These are phyloP conservation scores for Chrysosporium queenslandicum DNA, from an alignment of 2,329 filamentous ascomycete genomes.

Conservation along the genomic window DNA sequence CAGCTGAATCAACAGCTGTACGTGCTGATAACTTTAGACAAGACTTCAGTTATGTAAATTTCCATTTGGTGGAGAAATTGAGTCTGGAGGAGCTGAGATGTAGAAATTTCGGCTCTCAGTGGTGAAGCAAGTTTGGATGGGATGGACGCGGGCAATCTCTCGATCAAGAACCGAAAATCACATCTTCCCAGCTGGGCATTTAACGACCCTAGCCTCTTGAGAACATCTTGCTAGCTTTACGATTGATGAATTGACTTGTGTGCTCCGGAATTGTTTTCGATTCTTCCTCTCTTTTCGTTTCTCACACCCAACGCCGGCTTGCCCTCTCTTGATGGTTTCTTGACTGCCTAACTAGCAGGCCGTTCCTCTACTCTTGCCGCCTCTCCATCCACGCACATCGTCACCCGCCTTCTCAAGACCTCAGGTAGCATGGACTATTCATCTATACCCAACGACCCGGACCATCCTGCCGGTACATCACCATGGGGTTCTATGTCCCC, in stretches of 20 bases:
- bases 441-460: constrained; percentile 46
- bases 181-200: background rate
- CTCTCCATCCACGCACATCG: background rate
- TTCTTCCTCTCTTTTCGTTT: background rate
- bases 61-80: background rate
- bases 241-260: background rate
- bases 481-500: constrained; percentile 56
- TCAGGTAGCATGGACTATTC: constrained; percentile 54
- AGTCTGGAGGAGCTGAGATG: background rate
- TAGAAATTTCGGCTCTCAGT: background rate
- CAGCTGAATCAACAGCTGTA: too few species aligned
- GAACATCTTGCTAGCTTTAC: background rate
- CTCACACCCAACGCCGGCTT: background rate
- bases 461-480: constrained; percentile 48
- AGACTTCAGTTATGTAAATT: too few species aligned
- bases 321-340: background rate
- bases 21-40: too few species aligned
- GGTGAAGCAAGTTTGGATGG: background rate
- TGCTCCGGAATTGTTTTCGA: background rate
- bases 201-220: background rate
- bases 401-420: background rate
- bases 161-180: background rate
- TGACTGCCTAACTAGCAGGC: background rate
- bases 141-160: background rate
- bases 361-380: background rate